Evolutionary conservation across 192 early-diverging fungal species (phyloP), one percentile per base, ranked within the genome.

Genomic region (Backusella tarrabulga): DNA sequence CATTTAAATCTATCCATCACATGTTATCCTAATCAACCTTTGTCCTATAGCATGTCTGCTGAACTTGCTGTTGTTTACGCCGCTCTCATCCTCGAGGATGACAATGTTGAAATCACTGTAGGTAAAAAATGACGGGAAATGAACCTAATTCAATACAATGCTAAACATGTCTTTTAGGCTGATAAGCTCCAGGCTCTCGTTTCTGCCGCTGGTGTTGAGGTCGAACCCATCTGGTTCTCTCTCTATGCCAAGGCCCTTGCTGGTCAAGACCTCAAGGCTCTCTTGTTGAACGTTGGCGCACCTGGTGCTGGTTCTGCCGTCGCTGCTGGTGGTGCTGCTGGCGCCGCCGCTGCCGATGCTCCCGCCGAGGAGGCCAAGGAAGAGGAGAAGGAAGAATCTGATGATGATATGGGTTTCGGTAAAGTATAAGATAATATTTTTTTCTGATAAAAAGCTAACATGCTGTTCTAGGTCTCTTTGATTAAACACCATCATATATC

Each of bases 201-300:
- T 88, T 92, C 91, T 83, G 94, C 96, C 74, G 95, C 97, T 76
- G 95, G 95, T 85, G 79, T 95, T 77, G 88, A 92, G 50, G 91
- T 97, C 77, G 96, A 99, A 87, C 85, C 94, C 78, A 94, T 98
- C 91, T 99, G 95, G 95, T 93, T 93, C 83, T 88, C 83, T 85
- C 89, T 98, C 80, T 99, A 97, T 89, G 95, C 97, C 89, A 99
- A 99, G 93, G 97, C 97, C 74, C 93, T 99, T 79, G 95, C 88
- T 77, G 95, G 96, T 78, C 92, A 95, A 90, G 92, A 97, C 87
- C 83, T 99, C 73, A 88, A 84, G 81, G 91, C 92, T 83, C 90
- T 97, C 85, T 88, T 98, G 78, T 89, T 93, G 85, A 97, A 95
- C 90, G 91, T 97, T 79, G 97, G 96, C 75, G 81, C 88, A 73